Evolutionary conservation across 2,329 filamentous ascomycete species (phyloP), one percentile per base, ranked within the genome.

Genomic region (Ascochyta rabiei): DNA sequence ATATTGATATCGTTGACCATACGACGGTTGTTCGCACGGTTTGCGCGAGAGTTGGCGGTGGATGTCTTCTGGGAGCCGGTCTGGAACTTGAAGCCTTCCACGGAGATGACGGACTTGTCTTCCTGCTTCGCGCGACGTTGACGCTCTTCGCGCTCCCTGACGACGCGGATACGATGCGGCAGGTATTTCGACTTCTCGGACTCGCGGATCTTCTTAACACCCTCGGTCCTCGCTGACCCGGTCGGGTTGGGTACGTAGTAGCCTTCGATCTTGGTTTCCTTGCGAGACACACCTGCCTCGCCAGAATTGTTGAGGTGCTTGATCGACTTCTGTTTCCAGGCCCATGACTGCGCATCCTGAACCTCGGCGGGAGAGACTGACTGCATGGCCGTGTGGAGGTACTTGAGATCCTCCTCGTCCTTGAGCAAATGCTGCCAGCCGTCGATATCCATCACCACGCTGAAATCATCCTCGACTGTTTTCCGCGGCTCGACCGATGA

Each of bases 141-240:
- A n/a, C 92, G 89, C 75, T 95, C 92, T 75, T 97, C 93, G 46
- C 93, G 86, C 21, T 89, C 91, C 77, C 89, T 95, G 74, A 95
- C 90, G 18, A 99, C 91, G 71, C 96, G 96, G 78, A 99, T 95
- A 62, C 96, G 93, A 80, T 99, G 95, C 35, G 95, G 95, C 7
- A 99, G 83, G 72, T 99, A 99, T 72, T 97, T 96, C 24, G 93
- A 96, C 80, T 99, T 99, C 75, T 99, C 95, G 0, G 91, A 91
- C 74, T 99, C 96, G 59, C 96, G 84, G 52, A 99, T 98, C 80
- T 93, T 96, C 80, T 96, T 93, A 68, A 92, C 87, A 24, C 92
- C 93, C 77, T 99, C 93, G 0, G 95, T 97, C 52, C 95, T 86
- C 52, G 95, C 95, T 64, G 87, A 90, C 30, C 95, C 95, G 9